Percentiles rank a stretch among this genome's conserved stretches.
These are phyloP conservation scores for Globisporangium carolinianum DNA, from an alignment of 352 stramenopile genomes.

Conservation along the genomic window DNA sequence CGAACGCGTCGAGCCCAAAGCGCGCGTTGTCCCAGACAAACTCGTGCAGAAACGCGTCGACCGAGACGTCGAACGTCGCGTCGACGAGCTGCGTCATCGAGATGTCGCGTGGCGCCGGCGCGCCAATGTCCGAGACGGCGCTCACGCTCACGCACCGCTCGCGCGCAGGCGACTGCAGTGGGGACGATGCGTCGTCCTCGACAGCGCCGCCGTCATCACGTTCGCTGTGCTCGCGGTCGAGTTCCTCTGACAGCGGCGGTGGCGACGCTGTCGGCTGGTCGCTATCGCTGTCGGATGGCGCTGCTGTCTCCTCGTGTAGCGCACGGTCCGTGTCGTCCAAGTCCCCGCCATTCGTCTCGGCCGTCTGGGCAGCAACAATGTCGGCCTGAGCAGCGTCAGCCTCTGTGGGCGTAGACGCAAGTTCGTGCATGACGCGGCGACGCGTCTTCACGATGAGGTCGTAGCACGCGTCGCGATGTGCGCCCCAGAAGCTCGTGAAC, in stretches of 20 bases:
- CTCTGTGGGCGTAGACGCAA: constrained; percentile 1
- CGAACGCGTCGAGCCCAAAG: constrained; percentile 68
- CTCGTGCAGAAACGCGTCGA: constrained; percentile 58
- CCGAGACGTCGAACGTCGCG: constrained; percentile 49
- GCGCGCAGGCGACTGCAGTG: neutral
- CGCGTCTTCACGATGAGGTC: constrained; percentile 69
- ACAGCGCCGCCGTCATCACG: neutral
- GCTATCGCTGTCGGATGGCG: neutral
- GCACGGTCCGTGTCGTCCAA: neutral
- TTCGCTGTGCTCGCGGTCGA: neutral
- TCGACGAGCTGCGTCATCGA: constrained; percentile 70
- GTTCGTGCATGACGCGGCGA: constrained; percentile 29
- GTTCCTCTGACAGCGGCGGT: neutral
- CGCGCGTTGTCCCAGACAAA: constrained; percentile 62
- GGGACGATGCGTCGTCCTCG: neutral
- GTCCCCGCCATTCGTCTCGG: constrained; percentile 8
- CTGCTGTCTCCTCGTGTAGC: neutral
- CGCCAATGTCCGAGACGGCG: constrained; percentile 57
- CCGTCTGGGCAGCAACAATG: neutral
- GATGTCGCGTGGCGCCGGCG: constrained; percentile 57
- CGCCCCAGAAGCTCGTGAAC: constrained; percentile 84
- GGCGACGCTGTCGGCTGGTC: neutral
- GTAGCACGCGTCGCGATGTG: constrained; percentile 73
- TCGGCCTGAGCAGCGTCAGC: neutral
- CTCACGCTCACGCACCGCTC: constrained; percentile 10